Percentiles rank a stretch among this genome's conserved stretches.
Evolutionary conservation across 2,329 filamentous ascomycete genomes (phyloP).

Genomic region (Colletotrichum gloeosporioides): DNA sequence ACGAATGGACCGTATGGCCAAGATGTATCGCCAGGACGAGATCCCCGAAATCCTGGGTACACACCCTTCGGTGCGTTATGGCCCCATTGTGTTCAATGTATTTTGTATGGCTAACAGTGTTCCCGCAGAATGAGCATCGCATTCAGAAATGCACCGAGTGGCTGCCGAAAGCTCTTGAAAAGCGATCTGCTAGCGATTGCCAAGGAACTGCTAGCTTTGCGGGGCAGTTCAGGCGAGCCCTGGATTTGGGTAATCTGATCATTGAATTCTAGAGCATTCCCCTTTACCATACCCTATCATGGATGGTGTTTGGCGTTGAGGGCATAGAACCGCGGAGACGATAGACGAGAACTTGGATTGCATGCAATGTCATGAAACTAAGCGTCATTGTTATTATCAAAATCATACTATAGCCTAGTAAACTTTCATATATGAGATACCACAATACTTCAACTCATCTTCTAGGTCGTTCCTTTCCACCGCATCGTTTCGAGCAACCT

Average conservation of each 20-base stretch:
- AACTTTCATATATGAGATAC: neutral
- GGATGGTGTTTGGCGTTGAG: neutral
- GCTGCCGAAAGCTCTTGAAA: constrained; percentile 62
- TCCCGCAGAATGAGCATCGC: constrained; percentile 60
- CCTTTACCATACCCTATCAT: neutral
- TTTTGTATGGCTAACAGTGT: neutral
- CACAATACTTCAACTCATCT: neutral
- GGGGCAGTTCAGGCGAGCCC: constrained; percentile 54
- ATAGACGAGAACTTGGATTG: neutral
- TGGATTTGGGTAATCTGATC: constrained; percentile 42
- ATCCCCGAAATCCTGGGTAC: constrained; percentile 77
- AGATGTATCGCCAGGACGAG: constrained; percentile 43
- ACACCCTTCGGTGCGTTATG: constrained; percentile 67
- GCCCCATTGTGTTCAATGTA: neutral
- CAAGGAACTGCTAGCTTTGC: constrained; percentile 57
- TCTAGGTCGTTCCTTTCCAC: neutral
- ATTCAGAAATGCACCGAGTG: constrained; percentile 70
- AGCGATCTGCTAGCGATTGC: constrained; percentile 60
- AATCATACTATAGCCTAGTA: neutral
- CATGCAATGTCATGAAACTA: neutral
- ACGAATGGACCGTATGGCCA: constrained; percentile 63
- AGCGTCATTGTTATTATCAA: neutral
- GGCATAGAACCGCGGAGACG: neutral
- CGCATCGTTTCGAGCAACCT: neutral
- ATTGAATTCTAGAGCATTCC: constrained; percentile 26